Base-by-base conservation (phyloP, 2,329 filamentous ascomycete genomes). In the Penicillium expansum region DNA sequence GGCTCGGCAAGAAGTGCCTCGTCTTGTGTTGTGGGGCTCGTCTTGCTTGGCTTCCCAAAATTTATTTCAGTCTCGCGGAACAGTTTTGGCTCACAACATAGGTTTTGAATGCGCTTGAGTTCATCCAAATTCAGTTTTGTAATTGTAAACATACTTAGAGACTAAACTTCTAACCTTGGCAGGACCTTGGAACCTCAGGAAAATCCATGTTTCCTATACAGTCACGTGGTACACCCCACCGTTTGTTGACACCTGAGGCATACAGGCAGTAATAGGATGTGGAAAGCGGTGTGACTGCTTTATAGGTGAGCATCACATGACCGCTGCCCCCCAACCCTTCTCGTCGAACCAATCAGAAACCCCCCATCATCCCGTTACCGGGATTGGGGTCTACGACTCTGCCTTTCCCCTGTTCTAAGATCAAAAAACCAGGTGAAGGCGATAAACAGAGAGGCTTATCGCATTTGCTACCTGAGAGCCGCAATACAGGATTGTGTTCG, bases 351-450 rank as follows among this genome's bases (percentile, higher is more conserved):
- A 55, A 55, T 55, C 47, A 55, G 14, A 55, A 41, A 22, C n/a
- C 13, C 10, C 29, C 14, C 16, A 44, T 10, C 38, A 55, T 51
- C 45, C 45, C 52, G 52, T 55, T 55, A 55, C 45, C 52, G 52
- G 52, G 45, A 55, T 55, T 29, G 45, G 43, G 30, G 2, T 3
- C 48, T 50, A 44, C 47, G 10, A 27, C 30, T 24, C 30, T 29
- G 22, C 14, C 18, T 20, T 43, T 42, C 30, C 27, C 38, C 38
- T 27, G 3, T 52, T 27, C n/a, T 22, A 22, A 11, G 8, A 14
- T 35, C 6, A 11, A 51, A 22, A 27, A 22, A 24, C 2, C 24
- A 24, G 29, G 7, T 2, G 22, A 44, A 52, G n/a, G 20, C 22
- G 14, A 43, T 18, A 33, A 32, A 35, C 14, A 37, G 33, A 5